phyloP scores from a whole-genome alignment of 352 stramenopile genomes.

The Phytophthora gonapodyides region DNA sequence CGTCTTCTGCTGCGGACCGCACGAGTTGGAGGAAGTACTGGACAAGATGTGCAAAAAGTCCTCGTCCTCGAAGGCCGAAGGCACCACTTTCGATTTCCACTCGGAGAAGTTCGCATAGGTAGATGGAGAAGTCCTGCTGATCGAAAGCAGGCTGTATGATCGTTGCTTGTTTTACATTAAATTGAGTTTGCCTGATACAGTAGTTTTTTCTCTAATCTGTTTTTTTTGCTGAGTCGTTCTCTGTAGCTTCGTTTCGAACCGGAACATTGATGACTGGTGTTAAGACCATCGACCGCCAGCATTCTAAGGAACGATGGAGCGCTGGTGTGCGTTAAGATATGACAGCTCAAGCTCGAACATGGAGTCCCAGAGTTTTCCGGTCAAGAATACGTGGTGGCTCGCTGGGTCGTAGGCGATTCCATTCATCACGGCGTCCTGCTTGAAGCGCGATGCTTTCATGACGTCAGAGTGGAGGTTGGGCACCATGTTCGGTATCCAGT shows the following conservation, averaged over 20 bases:
- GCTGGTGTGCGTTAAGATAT: constrained; percentile 37
- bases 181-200: constrained; percentile 13
- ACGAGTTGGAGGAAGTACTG: constrained; percentile 66
- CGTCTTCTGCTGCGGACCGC: constrained; percentile 81
- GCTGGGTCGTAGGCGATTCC: constrained; percentile 81
- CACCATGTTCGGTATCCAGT: constrained; percentile 65
- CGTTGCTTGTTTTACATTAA: constrained; percentile 27
- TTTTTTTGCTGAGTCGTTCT: not conserved
- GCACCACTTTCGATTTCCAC: constrained; percentile 75
- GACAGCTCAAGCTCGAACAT: constrained; percentile 84
- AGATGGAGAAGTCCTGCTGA: constrained; percentile 18
- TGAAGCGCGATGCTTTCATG: constrained; percentile 45
- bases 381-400: constrained; percentile 71
- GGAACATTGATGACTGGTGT: not conserved
- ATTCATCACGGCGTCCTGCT: constrained; percentile 86
- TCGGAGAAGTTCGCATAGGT: constrained; percentile 78
- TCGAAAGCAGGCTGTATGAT: constrained; percentile 19
- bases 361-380: constrained; percentile 85
- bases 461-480: constrained; percentile 52
- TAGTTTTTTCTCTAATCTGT: too few relatives aligned
- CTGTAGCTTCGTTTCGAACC: too few relatives aligned
- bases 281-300: not conserved
- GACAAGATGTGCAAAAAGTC: constrained; percentile 66
- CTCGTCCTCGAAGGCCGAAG: constrained; percentile 46
- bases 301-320: constrained; percentile 14